A percentile compares a stretch with the other conserved stretches of the same genome.
Evolutionary conservation across 164 flowering plant genomes (phyloP).

Genomic region (Warburgia ugandensis): DNA sequence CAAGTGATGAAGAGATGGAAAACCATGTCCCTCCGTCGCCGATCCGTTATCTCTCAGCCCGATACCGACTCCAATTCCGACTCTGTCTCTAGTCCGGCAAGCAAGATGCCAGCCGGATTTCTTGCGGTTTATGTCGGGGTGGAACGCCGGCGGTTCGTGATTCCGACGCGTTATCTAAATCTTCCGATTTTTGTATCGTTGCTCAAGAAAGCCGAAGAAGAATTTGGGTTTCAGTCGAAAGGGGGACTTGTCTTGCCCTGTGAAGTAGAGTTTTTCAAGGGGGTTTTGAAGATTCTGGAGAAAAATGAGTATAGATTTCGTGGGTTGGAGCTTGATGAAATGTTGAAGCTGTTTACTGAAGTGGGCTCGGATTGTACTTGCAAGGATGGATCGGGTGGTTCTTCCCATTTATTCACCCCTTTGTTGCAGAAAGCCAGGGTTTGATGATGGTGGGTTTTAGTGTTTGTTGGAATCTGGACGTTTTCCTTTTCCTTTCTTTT

Average conservation of each 20-base stretch:
- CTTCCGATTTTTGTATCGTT: conserved; percentile 24
- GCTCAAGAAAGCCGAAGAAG: conserved; percentile 29
- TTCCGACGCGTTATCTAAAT: conserved; percentile 32
- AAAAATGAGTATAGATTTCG: conserved; percentile 24
- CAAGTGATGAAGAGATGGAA: conserved; percentile 45
- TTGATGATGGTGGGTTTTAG: conserved; percentile 7
- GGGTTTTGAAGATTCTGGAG: conserved; percentile 19
- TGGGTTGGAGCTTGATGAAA: conserved; percentile 21
- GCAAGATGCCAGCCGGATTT: conserved; percentile 20
- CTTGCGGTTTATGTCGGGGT: conserved; percentile 34
- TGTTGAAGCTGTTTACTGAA: conserved; percentile 23
- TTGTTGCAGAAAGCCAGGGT: conserved; percentile 29
- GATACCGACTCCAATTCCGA: conserved; percentile 12
- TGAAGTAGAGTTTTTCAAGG: conserved; percentile 28
- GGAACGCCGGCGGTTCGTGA: conserved; percentile 26
- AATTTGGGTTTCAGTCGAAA: conserved; percentile 22
- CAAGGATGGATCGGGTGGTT: conserved; percentile 8
- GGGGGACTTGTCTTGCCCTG: conserved; percentile 36
- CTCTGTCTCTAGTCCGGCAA: conserved; percentile 3
- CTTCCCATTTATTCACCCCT: conserved; percentile 16
- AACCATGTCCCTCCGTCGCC: conserved; percentile 17
- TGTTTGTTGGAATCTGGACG: neutral
- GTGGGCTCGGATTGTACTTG: conserved; percentile 23
- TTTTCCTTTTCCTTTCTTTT: neutral
- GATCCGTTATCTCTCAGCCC: conserved; percentile 4